Conservation (phyloP, 2,329 filamentous ascomycete species). For the Diaporthe humulicola region DNA sequence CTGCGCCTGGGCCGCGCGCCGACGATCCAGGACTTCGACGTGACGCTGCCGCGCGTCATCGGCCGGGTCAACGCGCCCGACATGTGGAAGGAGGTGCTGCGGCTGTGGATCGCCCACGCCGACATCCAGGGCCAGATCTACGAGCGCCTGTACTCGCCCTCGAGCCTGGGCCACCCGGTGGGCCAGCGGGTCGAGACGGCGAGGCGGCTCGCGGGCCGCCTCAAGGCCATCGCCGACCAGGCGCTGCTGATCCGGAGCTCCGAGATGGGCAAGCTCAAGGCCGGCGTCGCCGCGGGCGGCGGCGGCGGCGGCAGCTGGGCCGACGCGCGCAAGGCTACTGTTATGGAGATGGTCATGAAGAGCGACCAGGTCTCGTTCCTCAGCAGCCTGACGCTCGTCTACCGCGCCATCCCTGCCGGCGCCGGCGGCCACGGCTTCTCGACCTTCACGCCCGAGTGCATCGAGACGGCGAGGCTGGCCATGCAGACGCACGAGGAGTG, state of each 20-base stretch:
- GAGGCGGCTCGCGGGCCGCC: conserved; percentile 53
- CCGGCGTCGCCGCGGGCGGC: neutral
- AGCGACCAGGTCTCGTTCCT: conserved; percentile 63
- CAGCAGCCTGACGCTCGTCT: conserved; percentile 64
- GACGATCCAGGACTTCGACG: conserved; percentile 69
- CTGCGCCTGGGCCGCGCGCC: conserved; percentile 71
- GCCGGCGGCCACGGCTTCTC: conserved; percentile 51
- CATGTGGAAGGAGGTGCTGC: conserved; percentile 62
- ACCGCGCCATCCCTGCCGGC: conserved; percentile 62
- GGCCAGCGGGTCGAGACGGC: conserved; percentile 57
- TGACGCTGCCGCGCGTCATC: conserved; percentile 57
- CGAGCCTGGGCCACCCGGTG: conserved; percentile 56
- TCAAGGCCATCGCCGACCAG: conserved; percentile 52
- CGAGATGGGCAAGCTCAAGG: conserved; percentile 50
- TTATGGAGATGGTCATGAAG: conserved; percentile 59
- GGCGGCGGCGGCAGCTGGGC: conserved; percentile 20
- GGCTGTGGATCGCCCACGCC: conserved; percentile 68
- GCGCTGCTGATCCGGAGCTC: conserved; percentile 52
- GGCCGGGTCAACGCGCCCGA: conserved; percentile 46
- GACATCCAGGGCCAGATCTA: conserved; percentile 72
- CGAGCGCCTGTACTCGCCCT: conserved; percentile 66
- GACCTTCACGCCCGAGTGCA: conserved; percentile 63
- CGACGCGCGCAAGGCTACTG: conserved; percentile 54
- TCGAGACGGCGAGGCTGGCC: conserved; percentile 63
- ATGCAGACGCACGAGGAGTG: conserved; percentile 60